Conservation (phyloP, 371 early-diverging fungal species). For the Syncephalastrum racemosum region DNA sequence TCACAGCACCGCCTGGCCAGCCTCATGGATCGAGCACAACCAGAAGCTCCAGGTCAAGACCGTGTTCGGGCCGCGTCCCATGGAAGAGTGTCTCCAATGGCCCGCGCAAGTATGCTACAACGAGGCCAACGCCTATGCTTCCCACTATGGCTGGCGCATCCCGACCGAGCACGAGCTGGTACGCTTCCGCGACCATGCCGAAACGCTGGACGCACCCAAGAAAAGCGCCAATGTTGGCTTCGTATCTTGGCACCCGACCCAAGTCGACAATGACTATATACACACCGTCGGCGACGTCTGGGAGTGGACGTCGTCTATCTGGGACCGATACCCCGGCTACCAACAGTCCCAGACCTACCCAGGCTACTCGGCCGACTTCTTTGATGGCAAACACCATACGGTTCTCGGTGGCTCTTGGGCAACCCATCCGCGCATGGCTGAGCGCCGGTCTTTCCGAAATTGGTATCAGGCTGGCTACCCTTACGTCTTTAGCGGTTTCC, state of each 20-base stretch:
- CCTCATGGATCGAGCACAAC: slow-evolving; percentile 53
- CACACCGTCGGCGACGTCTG: slow-evolving; percentile 70
- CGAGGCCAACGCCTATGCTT: slow-evolving; percentile 71
- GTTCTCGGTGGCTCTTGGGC: slow-evolving; percentile 88
- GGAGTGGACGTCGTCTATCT: slow-evolving; percentile 82
- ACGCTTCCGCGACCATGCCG: slow-evolving; percentile 23
- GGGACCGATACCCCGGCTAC: slow-evolving; percentile 61
- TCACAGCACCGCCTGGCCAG: slow-evolving; percentile 26
- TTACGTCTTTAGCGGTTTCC: slow-evolving; percentile 76
- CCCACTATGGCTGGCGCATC: slow-evolving; percentile 52
- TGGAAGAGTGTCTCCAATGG: slow-evolving; percentile 60
- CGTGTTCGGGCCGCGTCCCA: slow-evolving; percentile 62
- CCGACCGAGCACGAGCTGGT: slow-evolving; percentile 70
- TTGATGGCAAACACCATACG: slow-evolving; percentile 83
- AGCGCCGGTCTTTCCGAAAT: slow-evolving; percentile 74
- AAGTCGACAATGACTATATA: slow-evolving; percentile 35
- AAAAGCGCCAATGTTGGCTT: slow-evolving; percentile 59
- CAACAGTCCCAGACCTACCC: slow-evolving; percentile 72
- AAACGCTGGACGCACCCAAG: slow-evolving; percentile 6
- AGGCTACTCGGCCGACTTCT: slow-evolving; percentile 89
- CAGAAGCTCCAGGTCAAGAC: slow-evolving; percentile 50
- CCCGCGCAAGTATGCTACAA: slow-evolving; percentile 73
- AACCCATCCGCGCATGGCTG: slow-evolving; percentile 78
- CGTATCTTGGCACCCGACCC: slow-evolving; percentile 60
- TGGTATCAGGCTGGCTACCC: slow-evolving; percentile 91